phyloP scores from a whole-genome alignment of 495 filamentous ascomycete genomes.

The Trypethelium eluteriae region DNA sequence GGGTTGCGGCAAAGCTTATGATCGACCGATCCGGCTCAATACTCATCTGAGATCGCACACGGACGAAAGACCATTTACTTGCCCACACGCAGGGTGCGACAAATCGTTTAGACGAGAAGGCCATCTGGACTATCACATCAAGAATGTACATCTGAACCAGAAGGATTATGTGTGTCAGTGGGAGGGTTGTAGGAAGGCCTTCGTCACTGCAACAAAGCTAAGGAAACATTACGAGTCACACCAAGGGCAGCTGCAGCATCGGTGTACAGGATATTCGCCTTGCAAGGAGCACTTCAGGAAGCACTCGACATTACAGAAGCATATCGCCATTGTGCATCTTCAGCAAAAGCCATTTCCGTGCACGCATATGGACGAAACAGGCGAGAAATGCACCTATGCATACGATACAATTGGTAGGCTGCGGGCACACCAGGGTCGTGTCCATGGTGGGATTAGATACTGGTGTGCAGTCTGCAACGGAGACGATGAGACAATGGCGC shows the following conservation, averaged over 20 bases:
- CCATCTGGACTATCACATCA: slow-evolving; percentile 75
- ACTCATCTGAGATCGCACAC: slow-evolving; percentile 73
- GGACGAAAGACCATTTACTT: slow-evolving; percentile 66
- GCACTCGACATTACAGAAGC: slow-evolving; percentile 74
- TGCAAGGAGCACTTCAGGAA: slow-evolving; percentile 81
- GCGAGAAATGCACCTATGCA: slow-evolving; percentile 53
- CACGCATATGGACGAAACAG: slow-evolving; percentile 47
- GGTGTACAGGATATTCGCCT: slow-evolving; percentile 62
- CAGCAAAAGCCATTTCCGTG: slow-evolving; percentile 62
- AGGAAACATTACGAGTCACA: slow-evolving; percentile 41
- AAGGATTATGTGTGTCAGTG: slow-evolving; percentile 63
- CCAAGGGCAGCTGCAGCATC: slow-evolving; percentile 28
- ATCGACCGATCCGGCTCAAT: slow-evolving; percentile 70
- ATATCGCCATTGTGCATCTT: slow-evolving; percentile 67
- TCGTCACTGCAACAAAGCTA: slow-evolving; percentile 67
- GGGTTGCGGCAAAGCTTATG: slow-evolving; percentile 74
- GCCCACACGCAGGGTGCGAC: slow-evolving; percentile 58
- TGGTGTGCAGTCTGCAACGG: slow-evolving; percentile 61
- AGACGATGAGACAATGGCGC: background rate
- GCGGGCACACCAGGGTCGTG: slow-evolving; percentile 58
- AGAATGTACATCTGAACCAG: slow-evolving; percentile 67
- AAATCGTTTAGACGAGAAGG: slow-evolving; percentile 76
- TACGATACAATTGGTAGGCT: slow-evolving; percentile 66
- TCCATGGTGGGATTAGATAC: slow-evolving; percentile 61
- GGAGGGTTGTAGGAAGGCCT: slow-evolving; percentile 68